phyloP scores from a whole-genome alignment of 2,329 filamentous ascomycete genomes.

The Acarospora socialis region DNA sequence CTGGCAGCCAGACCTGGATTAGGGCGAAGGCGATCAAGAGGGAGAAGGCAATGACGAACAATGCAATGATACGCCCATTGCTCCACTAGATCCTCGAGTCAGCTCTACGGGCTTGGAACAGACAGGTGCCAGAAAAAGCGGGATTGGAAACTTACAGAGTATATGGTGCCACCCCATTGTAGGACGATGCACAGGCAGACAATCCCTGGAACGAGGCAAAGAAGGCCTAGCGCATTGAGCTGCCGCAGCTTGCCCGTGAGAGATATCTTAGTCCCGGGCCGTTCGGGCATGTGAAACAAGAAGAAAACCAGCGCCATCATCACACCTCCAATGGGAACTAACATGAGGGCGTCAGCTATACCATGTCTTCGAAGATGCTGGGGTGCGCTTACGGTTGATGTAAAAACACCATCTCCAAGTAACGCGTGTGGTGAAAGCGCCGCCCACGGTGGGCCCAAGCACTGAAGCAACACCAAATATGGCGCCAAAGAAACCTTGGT shows the following conservation, averaged over 20 bases:
- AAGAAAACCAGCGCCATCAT: too few relatives aligned
- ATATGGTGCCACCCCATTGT: conserved; percentile 9
- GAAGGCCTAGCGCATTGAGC: conserved; percentile 6
- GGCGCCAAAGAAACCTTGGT: conserved; percentile 12
- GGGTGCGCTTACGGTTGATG: conserved; percentile 7
- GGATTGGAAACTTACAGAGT: too few relatives aligned
- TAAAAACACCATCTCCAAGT: conserved; percentile 9
- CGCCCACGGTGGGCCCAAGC: conserved; percentile 6
- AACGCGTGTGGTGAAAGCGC: conserved; percentile 4
- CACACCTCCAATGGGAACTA: too few relatives aligned
- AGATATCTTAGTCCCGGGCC: too few relatives aligned
- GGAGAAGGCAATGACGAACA: conserved; percentile 9
- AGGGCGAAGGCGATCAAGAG: conserved; percentile 8
- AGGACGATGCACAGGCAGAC: conserved; percentile 7
- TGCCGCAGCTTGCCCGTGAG: conserved; percentile 1
- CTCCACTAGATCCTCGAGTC: too few relatives aligned
- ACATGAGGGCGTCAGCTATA: too few relatives aligned
- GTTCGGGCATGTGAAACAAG: too few relatives aligned
- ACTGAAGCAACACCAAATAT: conserved; percentile 12
- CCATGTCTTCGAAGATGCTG: too few relatives aligned
- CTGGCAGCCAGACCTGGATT: conserved; percentile 15
- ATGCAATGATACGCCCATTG: conserved; percentile 9
- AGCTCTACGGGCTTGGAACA: too few relatives aligned
- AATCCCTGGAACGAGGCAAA: conserved; percentile 5
- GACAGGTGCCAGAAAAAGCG: too few relatives aligned